Percentiles rank a stretch among this genome's conserved stretches.
These are phyloP conservation scores for Toxicodendron radicans DNA, from an alignment of 345 rosid genomes.

Conservation along the genomic window DNA sequence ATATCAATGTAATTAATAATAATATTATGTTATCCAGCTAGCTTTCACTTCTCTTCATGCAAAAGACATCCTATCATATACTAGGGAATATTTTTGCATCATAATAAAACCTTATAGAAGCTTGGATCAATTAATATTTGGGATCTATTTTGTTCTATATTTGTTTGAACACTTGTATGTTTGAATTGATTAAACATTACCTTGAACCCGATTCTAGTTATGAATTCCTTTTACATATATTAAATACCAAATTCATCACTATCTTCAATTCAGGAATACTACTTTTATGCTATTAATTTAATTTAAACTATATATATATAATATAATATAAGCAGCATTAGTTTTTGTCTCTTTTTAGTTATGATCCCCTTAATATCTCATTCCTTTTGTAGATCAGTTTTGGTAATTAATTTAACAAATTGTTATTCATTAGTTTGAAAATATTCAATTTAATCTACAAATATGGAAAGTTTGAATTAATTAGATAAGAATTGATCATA, in stretches of 20 bases:
- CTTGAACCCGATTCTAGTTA: background rate
- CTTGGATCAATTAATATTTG: background rate
- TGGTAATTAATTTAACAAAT: too few species aligned
- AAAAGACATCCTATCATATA: background rate
- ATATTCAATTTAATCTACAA: background rate
- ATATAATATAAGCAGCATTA: too few species aligned
- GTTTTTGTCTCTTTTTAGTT: too few species aligned
- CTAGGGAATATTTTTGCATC: background rate
- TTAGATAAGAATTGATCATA: background rate
- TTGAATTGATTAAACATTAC: background rate
- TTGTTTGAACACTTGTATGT: too few species aligned
- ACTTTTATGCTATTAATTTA: too few species aligned
- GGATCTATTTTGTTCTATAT: background rate
- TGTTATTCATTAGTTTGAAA: too few species aligned
- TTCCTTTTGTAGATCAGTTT: too few species aligned
- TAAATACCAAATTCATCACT: too few species aligned
- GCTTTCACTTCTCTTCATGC: background rate
- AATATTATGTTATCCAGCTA: background rate
- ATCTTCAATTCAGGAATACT: too few species aligned
- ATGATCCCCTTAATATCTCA: too few species aligned
- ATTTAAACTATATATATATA: too few species aligned
- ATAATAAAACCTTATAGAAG: background rate
- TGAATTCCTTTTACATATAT: background rate
- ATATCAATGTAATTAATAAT: too few species aligned
- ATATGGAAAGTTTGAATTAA: constrained; percentile 8